These are phyloP conservation scores for Rhizoctonia solani DNA, from an alignment of 1,284 basidiomycete species.

Conservation along the genomic window DNA sequence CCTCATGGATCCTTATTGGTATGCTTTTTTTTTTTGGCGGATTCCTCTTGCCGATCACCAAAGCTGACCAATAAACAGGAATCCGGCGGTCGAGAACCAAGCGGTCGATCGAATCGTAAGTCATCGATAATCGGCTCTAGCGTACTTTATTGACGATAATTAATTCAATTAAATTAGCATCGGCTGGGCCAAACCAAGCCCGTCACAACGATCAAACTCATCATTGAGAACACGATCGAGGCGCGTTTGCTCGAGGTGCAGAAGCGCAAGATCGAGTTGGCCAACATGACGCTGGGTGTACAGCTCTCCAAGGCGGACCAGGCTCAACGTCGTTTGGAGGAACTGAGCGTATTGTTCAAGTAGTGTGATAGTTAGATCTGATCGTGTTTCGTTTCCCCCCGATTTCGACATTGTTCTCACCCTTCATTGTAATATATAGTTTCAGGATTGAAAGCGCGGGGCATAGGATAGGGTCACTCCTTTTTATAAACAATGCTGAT, in stretches of 20 bases:
- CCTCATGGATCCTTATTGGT: conserved; percentile 96
- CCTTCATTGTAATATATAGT: too few species aligned
- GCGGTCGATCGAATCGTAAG: conserved; percentile 88
- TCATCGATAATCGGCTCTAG: conserved; percentile 39
- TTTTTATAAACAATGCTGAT: conserved; percentile 5
- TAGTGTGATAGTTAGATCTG: conserved; percentile 7
- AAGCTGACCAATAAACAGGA: conserved; percentile 57
- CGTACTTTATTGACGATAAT: not conserved
- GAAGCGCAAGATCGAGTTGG: conserved; percentile 90
- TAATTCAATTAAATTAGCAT: conserved; percentile 58
- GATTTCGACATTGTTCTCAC: not conserved
- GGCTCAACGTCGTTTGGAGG: conserved; percentile 80
- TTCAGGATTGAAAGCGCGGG: too few species aligned
- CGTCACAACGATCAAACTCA: conserved; percentile 88
- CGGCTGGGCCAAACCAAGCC: conserved; percentile 90
- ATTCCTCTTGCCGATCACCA: not conserved
- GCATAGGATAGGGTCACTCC: too few species aligned
- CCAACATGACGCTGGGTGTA: conserved; percentile 84
- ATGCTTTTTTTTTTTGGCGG: conserved; percentile 41
- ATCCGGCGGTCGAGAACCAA: conserved; percentile 95
- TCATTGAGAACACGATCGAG: conserved; percentile 94
- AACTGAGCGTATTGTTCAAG: conserved; percentile 69
- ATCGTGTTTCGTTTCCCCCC: too few species aligned
- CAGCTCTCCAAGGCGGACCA: conserved; percentile 82
- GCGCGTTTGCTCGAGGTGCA: conserved; percentile 87